A percentile compares a stretch with the other conserved stretches of the same genome.
phyloP scores from a whole-genome alignment of 176 grass and related monocot genomes.

The Cenchrus purpureus region DNA sequence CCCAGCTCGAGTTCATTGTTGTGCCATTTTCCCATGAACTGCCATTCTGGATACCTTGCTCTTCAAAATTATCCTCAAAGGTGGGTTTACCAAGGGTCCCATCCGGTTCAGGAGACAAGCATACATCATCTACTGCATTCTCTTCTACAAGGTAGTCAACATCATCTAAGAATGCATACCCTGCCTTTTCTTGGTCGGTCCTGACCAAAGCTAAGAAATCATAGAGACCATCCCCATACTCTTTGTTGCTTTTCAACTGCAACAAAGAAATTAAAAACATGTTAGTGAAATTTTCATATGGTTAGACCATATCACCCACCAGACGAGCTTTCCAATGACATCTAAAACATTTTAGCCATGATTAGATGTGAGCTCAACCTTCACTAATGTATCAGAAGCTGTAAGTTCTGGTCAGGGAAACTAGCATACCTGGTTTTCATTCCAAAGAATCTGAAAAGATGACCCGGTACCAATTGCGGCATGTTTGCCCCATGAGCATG shows the following conservation, averaged over 20 bases:
- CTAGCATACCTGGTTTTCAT: constrained; percentile 75
- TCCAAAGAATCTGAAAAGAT: constrained; percentile 94
- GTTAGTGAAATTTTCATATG: constrained; percentile 19
- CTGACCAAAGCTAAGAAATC: constrained; percentile 86
- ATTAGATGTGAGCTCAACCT: constrained; percentile 27
- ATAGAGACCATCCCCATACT: constrained; percentile 76
- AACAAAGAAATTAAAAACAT: constrained; percentile 33
- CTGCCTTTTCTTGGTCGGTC: constrained; percentile 59
- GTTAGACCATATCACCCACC: constrained; percentile 21
- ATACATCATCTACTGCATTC: constrained; percentile 55
- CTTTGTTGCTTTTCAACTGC: constrained; percentile 71
- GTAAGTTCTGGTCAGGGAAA: constrained; percentile 6
- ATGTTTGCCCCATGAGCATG: constrained; percentile 91
- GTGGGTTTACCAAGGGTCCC: constrained; percentile 60
- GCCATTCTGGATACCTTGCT: constrained; percentile 50
- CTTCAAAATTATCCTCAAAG: constrained; percentile 74
- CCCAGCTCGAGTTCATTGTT: constrained; percentile 47
- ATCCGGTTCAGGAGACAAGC: constrained; percentile 77
- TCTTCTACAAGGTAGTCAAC: constrained; percentile 79
- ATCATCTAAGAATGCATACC: constrained; percentile 65
- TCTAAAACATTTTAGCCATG: constrained; percentile 1
- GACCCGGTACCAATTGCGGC: constrained; percentile 85
- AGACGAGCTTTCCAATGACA: constrained; percentile 29
- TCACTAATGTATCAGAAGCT: constrained; percentile 17
- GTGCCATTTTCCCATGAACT: constrained; percentile 47